A percentile compares a stretch with the other conserved stretches of the same genome.
These are phyloP conservation scores for Coprinopsis cinerea DNA, from an alignment of 768 basidiomycete species.

Conservation along the genomic window DNA sequence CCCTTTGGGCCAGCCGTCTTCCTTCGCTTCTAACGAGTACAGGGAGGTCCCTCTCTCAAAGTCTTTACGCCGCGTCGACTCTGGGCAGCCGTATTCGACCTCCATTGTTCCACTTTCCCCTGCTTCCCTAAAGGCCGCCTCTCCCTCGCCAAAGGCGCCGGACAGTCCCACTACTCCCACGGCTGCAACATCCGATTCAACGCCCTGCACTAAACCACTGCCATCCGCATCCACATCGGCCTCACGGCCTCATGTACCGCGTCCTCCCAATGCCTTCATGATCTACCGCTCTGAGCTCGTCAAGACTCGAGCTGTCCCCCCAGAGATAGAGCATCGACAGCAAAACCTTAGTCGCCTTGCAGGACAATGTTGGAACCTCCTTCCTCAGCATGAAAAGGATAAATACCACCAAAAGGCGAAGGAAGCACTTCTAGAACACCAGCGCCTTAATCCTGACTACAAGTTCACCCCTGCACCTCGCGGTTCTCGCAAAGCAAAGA, in stretches of 20 bases:
- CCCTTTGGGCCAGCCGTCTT: background rate
- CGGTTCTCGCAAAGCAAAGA: constrained; percentile 27
- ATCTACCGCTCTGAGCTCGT: constrained; percentile 68
- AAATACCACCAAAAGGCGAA: constrained; percentile 44
- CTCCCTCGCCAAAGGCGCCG: too few species aligned
- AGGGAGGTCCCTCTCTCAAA: constrained; percentile 2
- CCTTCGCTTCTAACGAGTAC: background rate
- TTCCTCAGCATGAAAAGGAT: constrained; percentile 40
- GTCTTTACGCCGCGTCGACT: constrained; percentile 3
- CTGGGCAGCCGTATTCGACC: background rate
- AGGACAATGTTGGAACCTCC: constrained; percentile 60
- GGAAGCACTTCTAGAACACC: constrained; percentile 41
- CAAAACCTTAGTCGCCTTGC: constrained; percentile 68
- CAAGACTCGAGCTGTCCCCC: constrained; percentile 40
- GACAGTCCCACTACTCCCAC: too few species aligned
- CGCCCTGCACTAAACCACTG: constrained; percentile 1
- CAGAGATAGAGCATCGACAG: constrained; percentile 57
- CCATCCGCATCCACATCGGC: constrained; percentile 8
- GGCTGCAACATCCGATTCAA: background rate
- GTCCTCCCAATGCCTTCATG: constrained; percentile 83
- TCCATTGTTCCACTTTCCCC: too few species aligned
- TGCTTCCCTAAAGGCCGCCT: too few species aligned
- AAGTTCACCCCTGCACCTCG: constrained; percentile 49
- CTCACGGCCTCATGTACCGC: constrained; percentile 44
- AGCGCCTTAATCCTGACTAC: constrained; percentile 50